Base-by-base conservation (phyloP, 2,329 filamentous ascomycete species). In the Delphinella strobiligena region DNA sequence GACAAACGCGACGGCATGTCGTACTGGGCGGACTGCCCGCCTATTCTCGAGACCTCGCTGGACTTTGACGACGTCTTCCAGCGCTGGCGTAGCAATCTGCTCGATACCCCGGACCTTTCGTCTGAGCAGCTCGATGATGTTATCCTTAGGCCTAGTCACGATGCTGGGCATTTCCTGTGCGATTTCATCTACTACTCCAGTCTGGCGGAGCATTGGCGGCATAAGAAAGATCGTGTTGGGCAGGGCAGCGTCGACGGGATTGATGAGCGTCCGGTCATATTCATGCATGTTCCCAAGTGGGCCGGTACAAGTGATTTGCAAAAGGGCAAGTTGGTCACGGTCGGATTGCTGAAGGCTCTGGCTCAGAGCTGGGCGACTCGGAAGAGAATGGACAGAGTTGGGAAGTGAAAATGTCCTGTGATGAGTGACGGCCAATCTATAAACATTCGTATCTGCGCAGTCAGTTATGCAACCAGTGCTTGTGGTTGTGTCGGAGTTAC, bases 161-260 rank as follows among this genome's bases (percentile, higher is more conserved):
- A 65, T 45, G 57, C 64, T 3, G 61, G 63, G 3, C 59, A 58
- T 17, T 66, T 58, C 47, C 49, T 66, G 4, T 67, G 64, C 49
- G 63, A 64, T 27, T 66, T 64, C 43, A 59, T 60, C n/a, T 66
- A 66, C 46, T 64, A 59, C 45, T 54, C 57, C 29, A 57, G 53
- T 19, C 45, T 68, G 43, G 56, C 55, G 3, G 55, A 53, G 46
- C 58, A 51, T 32, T 56, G 46, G 5, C 44, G 50, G 31, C 42
- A 48, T 24, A 43, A 40, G 27, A 36, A 19, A 31, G 36, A 9
- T 11, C 22, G 22, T 12, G 7, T 12, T 27, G 7, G 12, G 22
- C 22, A 7, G 27, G 42, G 4, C 10, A 11, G n/a, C 22, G 12
- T 30, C 7, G 42, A 50, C 17, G 41, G 36, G 2, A 34, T 17